Evolutionary conservation across 2,329 filamentous ascomycete species (phyloP).

Genomic region (Sclerotinia glacialis): DNA sequence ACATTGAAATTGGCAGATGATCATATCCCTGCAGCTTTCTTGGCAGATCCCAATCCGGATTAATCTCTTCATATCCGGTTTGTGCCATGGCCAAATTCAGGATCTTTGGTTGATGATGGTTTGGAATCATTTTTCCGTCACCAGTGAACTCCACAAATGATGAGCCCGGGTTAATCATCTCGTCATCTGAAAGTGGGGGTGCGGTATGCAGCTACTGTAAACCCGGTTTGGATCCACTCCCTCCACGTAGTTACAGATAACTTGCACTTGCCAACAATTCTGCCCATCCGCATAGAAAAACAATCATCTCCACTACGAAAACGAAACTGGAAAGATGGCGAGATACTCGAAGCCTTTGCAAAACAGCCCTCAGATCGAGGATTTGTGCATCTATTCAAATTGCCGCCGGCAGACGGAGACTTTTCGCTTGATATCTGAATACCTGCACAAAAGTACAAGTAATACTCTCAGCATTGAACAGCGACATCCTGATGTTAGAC

Average conservation of each 20-base stretch:
- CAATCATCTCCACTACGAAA: slow-evolving; percentile 2
- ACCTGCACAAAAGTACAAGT: not conserved
- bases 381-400: not conserved
- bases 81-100: not conserved
- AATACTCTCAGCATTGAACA: slow-evolving; percentile 5
- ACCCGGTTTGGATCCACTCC: slow-evolving; percentile 9
- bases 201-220: not conserved
- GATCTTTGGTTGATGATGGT: not conserved
- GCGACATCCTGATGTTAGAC: slow-evolving; percentile 6
- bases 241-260: slow-evolving; percentile 2
- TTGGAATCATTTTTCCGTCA: not conserved
- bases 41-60: slow-evolving; percentile 1
- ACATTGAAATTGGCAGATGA: slow-evolving; percentile 7
- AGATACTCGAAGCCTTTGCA: not conserved
- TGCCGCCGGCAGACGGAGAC: not conserved
- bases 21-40: not conserved
- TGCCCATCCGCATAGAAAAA: not conserved
- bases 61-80: not conserved
- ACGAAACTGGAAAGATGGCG: not conserved
- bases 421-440: slow-evolving; percentile 1
- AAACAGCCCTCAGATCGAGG: not conserved
- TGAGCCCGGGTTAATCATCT: slow-evolving; percentile 10
- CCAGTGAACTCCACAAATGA: not conserved
- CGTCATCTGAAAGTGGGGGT: slow-evolving; percentile 16
- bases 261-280: slow-evolving; percentile 9